phyloP scores from a whole-genome alignment of 257 asterid genomes.

The Solanum virginianum region DNA sequence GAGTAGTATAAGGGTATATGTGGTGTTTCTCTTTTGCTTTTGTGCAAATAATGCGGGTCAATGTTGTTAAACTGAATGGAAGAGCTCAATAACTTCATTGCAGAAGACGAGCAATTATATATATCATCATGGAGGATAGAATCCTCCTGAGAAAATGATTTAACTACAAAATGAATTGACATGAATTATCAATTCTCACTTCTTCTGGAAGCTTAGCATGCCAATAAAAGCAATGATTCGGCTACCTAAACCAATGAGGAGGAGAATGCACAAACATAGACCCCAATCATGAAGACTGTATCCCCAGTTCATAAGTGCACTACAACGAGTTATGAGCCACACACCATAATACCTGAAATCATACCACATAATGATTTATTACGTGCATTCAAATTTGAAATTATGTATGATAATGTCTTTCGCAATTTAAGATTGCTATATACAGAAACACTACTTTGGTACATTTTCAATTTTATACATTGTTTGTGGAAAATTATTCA shows the following conservation, averaged over 20 bases:
- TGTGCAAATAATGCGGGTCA: background rate
- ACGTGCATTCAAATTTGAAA: background rate
- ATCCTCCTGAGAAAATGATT: background rate
- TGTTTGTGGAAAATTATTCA: background rate
- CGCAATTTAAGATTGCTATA: background rate
- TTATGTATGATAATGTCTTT: background rate
- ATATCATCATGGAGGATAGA: background rate
- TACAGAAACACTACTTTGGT: background rate
- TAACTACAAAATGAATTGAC: background rate
- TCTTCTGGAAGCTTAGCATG: constrained; percentile 62
- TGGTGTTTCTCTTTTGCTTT: background rate
- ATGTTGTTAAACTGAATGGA: background rate
- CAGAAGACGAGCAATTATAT: background rate
- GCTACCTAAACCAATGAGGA: constrained; percentile 41
- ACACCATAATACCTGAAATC: constrained; percentile 68
- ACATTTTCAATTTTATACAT: background rate
- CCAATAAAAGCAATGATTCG: constrained; percentile 73
- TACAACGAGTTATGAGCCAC: constrained; percentile 91
- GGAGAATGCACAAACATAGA: constrained; percentile 43
- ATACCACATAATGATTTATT: background rate
- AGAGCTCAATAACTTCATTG: background rate
- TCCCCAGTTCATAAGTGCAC: constrained; percentile 41
- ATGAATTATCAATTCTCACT: constrained; percentile 14
- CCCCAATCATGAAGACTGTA: constrained; percentile 57
- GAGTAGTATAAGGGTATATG: background rate